Evolutionary conservation across 352 stramenopile species (phyloP).

Genomic region (Globisporangium takayamanum): DNA sequence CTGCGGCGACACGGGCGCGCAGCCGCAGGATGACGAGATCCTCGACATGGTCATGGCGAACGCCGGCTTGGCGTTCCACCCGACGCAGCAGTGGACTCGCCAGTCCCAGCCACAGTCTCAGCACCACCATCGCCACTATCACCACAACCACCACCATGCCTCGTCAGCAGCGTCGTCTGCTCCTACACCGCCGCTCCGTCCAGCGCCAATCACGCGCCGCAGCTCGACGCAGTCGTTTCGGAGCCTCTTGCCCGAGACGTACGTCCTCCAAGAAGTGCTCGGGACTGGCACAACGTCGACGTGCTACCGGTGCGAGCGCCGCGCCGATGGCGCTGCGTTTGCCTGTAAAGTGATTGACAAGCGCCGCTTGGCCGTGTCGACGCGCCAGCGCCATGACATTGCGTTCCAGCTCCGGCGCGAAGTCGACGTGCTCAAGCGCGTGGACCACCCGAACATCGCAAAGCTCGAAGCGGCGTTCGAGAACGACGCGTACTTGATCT

Average conservation of each 20-base stretch:
- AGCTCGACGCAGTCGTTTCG: constrained; percentile 26
- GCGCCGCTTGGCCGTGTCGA: constrained; percentile 37
- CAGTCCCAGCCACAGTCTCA: background rate
- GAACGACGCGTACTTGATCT: constrained; percentile 54
- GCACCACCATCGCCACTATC: too few species aligned
- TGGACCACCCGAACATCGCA: constrained; percentile 66
- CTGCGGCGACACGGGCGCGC: background rate
- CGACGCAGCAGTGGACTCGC: constrained; percentile 12
- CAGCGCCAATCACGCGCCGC: constrained; percentile 6
- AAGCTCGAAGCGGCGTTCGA: constrained; percentile 65
- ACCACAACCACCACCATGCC: background rate
- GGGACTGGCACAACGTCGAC: constrained; percentile 66
- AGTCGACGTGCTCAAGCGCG: constrained; percentile 50
- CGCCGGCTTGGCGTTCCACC: constrained; percentile 9
- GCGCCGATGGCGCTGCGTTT: constrained; percentile 38
- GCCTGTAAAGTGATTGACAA: constrained; percentile 83
- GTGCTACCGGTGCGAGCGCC: constrained; percentile 53
- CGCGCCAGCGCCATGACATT: constrained; percentile 44
- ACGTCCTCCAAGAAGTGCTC: constrained; percentile 53
- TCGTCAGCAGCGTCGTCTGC: constrained; percentile 1
- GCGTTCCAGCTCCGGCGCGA: constrained; percentile 51
- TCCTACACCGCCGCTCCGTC: background rate
- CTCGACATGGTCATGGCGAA: constrained; percentile 25
- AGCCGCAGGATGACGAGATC: constrained; percentile 23
- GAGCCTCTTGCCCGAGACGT: constrained; percentile 29